phyloP scores from a whole-genome alignment of 805 yeast genomes.

The Saturnispora sanitii region DNA sequence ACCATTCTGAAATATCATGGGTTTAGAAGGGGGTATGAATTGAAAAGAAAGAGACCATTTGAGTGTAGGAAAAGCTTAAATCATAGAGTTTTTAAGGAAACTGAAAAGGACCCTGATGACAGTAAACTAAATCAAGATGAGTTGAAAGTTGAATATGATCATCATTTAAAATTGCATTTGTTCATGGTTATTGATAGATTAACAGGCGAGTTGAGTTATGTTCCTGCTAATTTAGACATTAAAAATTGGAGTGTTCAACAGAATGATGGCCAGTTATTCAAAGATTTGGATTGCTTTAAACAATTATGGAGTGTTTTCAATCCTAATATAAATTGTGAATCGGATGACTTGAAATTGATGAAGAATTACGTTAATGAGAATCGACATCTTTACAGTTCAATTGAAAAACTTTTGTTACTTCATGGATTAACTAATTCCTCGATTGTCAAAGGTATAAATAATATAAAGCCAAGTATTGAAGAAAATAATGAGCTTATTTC shows the following conservation, averaged over 20 bases:
- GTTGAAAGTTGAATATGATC: conserved; percentile 1
- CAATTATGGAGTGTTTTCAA: conserved; percentile 18
- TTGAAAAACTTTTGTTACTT: conserved; percentile 21
- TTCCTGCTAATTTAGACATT: conserved; percentile 27
- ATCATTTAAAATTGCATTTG: conserved; percentile 18
- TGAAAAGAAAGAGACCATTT: not conserved
- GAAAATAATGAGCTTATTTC: conserved; percentile 1
- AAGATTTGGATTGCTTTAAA: conserved; percentile 21
- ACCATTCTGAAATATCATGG: not conserved
- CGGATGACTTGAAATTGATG: conserved; percentile 3
- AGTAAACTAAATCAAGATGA: not conserved
- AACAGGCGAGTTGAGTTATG: conserved; percentile 26
- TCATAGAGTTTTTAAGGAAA: not conserved
- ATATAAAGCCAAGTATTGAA: not conserved
- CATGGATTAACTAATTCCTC: conserved; percentile 22
- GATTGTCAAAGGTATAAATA: conserved; percentile 9
- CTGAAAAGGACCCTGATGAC: not conserved
- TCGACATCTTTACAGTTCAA: conserved; percentile 6
- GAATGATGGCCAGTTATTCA: conserved; percentile 26
- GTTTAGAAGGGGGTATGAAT: not conserved
- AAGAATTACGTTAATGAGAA: conserved; percentile 1
- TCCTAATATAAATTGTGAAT: not conserved
- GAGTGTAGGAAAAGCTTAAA: conserved; percentile 3
- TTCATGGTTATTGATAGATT: conserved; percentile 24
- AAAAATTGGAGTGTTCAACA: conserved; percentile 28